These are phyloP conservation scores for Boechera divaricarpa DNA, from an alignment of 345 rosid species.

Conservation along the genomic window DNA sequence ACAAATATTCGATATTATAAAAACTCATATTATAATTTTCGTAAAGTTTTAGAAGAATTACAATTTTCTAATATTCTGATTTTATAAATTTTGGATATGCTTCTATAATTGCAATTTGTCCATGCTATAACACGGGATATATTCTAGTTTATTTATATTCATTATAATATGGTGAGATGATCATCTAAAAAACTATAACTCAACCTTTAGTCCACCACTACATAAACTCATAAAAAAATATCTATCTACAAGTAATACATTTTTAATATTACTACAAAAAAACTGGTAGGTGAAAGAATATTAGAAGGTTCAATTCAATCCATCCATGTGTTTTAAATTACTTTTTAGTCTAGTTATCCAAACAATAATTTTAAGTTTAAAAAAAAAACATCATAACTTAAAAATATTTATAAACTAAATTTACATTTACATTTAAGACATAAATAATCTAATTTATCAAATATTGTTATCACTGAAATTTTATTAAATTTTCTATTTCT, in stretches of 20 bases:
- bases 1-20: too few relatives aligned
- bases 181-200: neutral
- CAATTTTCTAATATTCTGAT: too few relatives aligned
- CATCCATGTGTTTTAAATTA: neutral
- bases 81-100: too few relatives aligned
- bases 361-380: neutral
- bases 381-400: neutral
- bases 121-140: too few relatives aligned
- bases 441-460: neutral
- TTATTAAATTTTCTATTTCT: too few relatives aligned
- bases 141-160: neutral
- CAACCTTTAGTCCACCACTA: constrained; percentile 1
- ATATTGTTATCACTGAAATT: neutral
- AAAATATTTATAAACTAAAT: neutral
- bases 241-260: neutral
- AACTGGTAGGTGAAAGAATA: neutral
- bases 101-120: too few relatives aligned
- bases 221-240: neutral
- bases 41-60: too few relatives aligned
- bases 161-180: neutral
- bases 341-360: neutral
- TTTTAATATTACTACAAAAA: neutral
- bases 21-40: too few relatives aligned
- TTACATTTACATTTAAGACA: neutral
- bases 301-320: constrained; percentile 6